phyloP scores from a whole-genome alignment of 2,329 filamentous ascomycete species.

The Metarhizium album region DNA sequence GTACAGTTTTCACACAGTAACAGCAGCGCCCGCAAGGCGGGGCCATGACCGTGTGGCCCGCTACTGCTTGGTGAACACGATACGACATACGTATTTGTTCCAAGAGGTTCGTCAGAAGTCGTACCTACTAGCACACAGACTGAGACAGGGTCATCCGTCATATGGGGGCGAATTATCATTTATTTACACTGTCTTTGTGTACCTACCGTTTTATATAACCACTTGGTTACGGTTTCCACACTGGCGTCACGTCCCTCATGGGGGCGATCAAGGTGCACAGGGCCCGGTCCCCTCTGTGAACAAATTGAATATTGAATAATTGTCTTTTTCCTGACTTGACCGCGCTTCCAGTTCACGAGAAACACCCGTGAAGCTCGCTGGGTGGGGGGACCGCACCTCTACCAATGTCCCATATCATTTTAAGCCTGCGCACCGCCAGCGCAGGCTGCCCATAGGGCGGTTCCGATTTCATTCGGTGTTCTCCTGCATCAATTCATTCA shows the following conservation, averaged over 20 bases:
- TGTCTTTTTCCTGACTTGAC: not conserved
- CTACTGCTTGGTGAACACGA: not conserved
- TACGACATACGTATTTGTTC: not conserved
- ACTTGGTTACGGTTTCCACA: slow-evolving; percentile 16
- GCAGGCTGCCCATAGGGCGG: slow-evolving; percentile 9
- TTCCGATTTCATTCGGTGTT: slow-evolving; percentile 9
- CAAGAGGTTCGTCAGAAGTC: not conserved
- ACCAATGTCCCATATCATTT: slow-evolving; percentile 1
- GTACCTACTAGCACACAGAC: not conserved
- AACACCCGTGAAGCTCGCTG: slow-evolving; percentile 6
- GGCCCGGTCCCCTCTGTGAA: slow-evolving; percentile 14
- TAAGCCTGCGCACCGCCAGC: slow-evolving; percentile 8
- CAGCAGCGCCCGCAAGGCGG: not conserved
- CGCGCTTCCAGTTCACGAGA: slow-evolving; percentile 4
- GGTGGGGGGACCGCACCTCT: slow-evolving; percentile 1
- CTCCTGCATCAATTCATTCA: slow-evolving; percentile 8
- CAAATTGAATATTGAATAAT: not conserved
- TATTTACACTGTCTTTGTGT: slow-evolving; percentile 11
- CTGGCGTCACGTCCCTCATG: slow-evolving; percentile 7
- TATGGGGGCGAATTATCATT: not conserved
- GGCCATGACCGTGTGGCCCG: not conserved
- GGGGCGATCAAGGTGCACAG: slow-evolving; percentile 8
- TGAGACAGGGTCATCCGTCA: not conserved
- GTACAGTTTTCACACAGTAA: slow-evolving; percentile 2
- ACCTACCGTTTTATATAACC: slow-evolving; percentile 12